These are phyloP conservation scores for Taiozyma sp. DNA, from an alignment of 1,139 yeast genomes.

Conservation along the genomic window DNA sequence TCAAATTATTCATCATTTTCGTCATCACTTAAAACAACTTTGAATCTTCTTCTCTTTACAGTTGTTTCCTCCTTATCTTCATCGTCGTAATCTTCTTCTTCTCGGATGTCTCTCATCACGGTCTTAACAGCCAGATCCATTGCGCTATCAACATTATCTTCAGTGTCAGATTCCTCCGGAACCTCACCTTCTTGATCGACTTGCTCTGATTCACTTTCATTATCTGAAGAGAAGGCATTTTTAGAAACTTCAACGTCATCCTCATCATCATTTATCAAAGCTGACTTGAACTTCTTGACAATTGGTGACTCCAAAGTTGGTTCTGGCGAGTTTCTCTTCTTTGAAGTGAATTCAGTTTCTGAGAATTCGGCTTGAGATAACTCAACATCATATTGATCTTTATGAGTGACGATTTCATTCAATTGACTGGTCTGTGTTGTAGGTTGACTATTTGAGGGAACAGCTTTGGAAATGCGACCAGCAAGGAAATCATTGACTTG, in stretches of 20 bases:
- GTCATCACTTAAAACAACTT: constrained; percentile 5
- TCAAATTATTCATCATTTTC: constrained; percentile 3
- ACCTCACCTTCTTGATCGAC: background rate
- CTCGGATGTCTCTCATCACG: background rate
- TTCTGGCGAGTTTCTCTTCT: constrained; percentile 9
- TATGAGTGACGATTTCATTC: background rate
- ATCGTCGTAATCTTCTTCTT: background rate
- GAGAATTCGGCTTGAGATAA: background rate
- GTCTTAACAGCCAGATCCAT: background rate
- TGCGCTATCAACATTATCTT: background rate
- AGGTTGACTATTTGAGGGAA: background rate
- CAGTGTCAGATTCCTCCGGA: background rate
- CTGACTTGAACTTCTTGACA: constrained; percentile 8
- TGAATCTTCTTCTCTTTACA: background rate
- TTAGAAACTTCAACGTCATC: constrained; percentile 6
- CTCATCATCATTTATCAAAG: constrained; percentile 3
- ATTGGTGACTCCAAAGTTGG: constrained; percentile 9
- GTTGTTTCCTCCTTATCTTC: background rate
- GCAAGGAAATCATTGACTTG: constrained; percentile 23
- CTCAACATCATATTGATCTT: background rate
- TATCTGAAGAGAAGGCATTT: background rate
- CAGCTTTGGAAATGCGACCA: background rate
- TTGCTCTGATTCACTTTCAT: background rate
- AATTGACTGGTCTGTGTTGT: background rate
- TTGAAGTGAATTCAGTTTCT: constrained; percentile 6